These are phyloP conservation scores for Vicia villosa DNA, from an alignment of 306 rosid genomes.

Conservation along the genomic window DNA sequence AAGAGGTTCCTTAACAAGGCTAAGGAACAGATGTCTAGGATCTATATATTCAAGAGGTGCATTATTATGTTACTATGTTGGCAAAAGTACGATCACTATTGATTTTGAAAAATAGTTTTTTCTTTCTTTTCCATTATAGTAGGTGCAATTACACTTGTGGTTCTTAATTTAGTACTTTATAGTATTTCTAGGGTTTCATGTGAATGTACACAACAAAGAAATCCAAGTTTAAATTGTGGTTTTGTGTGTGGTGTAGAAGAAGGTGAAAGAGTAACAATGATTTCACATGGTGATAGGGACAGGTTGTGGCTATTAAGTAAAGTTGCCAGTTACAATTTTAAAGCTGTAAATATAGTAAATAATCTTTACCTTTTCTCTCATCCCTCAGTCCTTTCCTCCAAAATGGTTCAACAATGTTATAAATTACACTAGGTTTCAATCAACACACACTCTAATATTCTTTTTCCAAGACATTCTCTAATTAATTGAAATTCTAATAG, in stretches of 20 bases:
- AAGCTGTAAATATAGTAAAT: no score
- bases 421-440: no score
- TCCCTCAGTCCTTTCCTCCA: no score
- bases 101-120: not conserved
- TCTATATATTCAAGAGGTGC: constrained; percentile 60
- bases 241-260: constrained; percentile 24
- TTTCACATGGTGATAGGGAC: constrained; percentile 46
- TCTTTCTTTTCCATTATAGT: no score
- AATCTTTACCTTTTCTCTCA: no score
- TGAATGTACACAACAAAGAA: not conserved
- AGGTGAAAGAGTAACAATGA: constrained; percentile 31
- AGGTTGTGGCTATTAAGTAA: constrained; percentile 21
- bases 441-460: no score
- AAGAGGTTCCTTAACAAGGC: constrained; percentile 47
- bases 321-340: no score
- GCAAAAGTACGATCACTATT: constrained; percentile 53
- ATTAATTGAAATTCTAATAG: no score
- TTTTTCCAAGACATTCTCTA: no score
- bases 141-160: not conserved
- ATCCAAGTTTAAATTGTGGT: constrained; percentile 11
- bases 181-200: constrained; percentile 15
- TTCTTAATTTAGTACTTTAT: not conserved
- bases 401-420: no score
- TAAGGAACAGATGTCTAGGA: constrained; percentile 58
- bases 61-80: constrained; percentile 56